Base-by-base conservation (phyloP, 129 eudicot genomes). In the Escallonia herrerae region DNA sequence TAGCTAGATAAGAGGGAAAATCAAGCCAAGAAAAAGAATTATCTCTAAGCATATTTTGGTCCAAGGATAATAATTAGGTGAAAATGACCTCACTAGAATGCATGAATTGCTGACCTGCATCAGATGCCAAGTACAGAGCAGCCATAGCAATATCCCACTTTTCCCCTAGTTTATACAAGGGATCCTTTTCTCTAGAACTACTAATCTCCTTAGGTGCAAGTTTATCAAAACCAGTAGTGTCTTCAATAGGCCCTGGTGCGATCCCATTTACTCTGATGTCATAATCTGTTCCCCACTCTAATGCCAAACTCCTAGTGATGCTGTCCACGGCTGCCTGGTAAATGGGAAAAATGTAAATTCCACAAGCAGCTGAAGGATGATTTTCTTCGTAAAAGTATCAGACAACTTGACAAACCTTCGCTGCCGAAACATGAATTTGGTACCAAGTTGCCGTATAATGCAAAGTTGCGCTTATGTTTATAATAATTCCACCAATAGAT, bases 61-160 rank as follows among this genome's bases (percentile, higher is more conserved):
- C n/a, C n/a, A n/a, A n/a, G n/a, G n/a, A n/a, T n/a, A n/a, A n/a
- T n/a, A n/a, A n/a, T n/a, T n/a, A n/a, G n/a, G n/a, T n/a, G n/a
- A n/a, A n/a, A n/a, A n/a, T n/a, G n/a, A n/a, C n/a, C n/a, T n/a
- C n/a, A n/a, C n/a, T n/a, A n/a, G n/a, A n/a, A n/a, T n/a, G n/a
- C n/a, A 45, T 45, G 49, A 45, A 0, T 49, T 13, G 69, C 80
- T 71, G 6, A 82, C 84, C 87, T 75, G 84, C 87, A 78, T 79
- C 68, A 40, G 79, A 82, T 43, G 81, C 81, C 22, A 82, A 81
- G 72, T 75, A 75, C 50, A 78, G 79, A 72, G 88, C 79, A 64
- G 88, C 79, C 88, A 83, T 83, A 40, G 87, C 84, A 44, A 82
- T 79, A 65, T 79, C 84, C 87, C 87, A 78, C 68, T 79, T 79